Base-by-base conservation (phyloP, 148 eudicot genomes). In the Vaccinium vitisidaea region DNA sequence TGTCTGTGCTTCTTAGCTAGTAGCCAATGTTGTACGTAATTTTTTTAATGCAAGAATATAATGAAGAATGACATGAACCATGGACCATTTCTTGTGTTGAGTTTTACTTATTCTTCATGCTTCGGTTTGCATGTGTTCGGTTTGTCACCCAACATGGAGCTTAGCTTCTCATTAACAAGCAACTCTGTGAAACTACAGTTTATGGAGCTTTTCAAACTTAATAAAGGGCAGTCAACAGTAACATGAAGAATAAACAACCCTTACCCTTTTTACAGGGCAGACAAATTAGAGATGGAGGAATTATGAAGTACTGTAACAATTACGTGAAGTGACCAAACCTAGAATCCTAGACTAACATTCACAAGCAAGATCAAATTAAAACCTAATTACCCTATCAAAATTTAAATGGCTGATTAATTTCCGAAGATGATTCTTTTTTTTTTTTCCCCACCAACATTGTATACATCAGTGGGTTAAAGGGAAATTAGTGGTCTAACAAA, bases 201-300 rank as follows among this genome's bases (percentile, higher is more conserved):
- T 73, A 32, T 73, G 77, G 48, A 73, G 77, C 77, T 73, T 73
- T 73, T 73, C 48, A 73, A 5, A 73, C 10, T 30, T 70, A 4
- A 70, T 70, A 70, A 70, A 70, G 39, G 19, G 1, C 1, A 32
- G 50, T 36, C 19, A 73, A 36, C 77, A 73, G 39, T 73, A 39
- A 14, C 19, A 36, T 36, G 8, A 32, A 73, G 46, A 14, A 73
- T 32, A 30, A 73, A 39, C 46, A 73, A 13, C 19, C 48, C 10
- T 30, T 16, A 43, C 46, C 46, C 46, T 43, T 43, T 43, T 43
- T 43, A 73, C n/a, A 32, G n/a, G 77, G 21, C 48, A 73, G 77
- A 73, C 11, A 15, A 0, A 36, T 49, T 21, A 32, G 23, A 73
- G 21, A 36, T 21, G 14, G 5, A 25, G 43, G 19, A 73, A 14